Conservation (phyloP, 2,329 filamentous ascomycete genomes). For the Diaporthe sp. region DNA sequence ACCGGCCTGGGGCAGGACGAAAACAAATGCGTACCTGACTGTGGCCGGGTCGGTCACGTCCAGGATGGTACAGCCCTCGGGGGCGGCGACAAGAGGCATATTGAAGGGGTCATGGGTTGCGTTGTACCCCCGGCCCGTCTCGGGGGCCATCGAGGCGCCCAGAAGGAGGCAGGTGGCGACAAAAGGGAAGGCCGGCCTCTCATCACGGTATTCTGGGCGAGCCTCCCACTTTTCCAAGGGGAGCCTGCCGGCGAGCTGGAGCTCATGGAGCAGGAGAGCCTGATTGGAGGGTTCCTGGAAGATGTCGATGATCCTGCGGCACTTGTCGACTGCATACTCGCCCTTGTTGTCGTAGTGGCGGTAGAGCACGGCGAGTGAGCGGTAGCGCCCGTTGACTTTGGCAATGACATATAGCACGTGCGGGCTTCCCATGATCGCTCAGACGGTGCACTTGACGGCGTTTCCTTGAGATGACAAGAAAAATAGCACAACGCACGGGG, state of each 20-base stretch:
- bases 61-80: constrained; percentile 30
- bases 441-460: no score
- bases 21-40: constrained; percentile 8
- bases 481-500: fast-evolving
- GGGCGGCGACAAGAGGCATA: neutral
- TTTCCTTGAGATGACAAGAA: fast-evolving
- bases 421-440: neutral
- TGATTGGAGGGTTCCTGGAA: neutral
- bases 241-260: neutral
- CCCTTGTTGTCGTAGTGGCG: neutral
- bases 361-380: neutral
- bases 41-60: constrained; percentile 33
- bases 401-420: neutral
- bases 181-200: constrained; percentile 21
- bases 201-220: neutral
- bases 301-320: constrained; percentile 11
- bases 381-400: neutral
- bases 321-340: neutral
- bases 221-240: constrained; percentile 4
- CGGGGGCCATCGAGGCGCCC: neutral
- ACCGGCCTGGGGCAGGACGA: neutral
- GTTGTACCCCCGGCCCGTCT: neutral
- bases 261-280: neutral
- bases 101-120: constrained; percentile 4
- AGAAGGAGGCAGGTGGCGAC: neutral